phyloP scores from a whole-genome alignment of 164 flowering plant genomes.

The Vitis rotundifolia region DNA sequence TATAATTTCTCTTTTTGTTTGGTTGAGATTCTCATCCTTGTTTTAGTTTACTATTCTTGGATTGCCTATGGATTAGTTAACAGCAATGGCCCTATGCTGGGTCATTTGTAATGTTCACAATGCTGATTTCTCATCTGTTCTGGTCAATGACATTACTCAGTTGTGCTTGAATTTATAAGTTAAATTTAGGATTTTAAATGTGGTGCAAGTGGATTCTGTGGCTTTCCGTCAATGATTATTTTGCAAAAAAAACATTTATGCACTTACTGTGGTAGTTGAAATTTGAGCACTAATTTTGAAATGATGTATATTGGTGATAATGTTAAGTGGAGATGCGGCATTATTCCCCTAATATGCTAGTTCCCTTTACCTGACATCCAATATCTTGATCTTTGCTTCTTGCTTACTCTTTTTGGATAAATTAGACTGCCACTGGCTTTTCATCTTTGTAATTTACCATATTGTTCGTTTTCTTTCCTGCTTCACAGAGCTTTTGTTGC shows the following conservation, averaged over 20 bases:
- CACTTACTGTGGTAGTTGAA: not conserved
- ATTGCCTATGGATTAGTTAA: no score
- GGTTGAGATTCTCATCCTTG: no score
- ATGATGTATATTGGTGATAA: not conserved
- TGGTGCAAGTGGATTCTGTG: no score
- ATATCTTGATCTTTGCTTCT: not conserved
- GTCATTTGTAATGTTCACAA: no score
- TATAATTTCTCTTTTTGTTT: no score
- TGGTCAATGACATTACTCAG: no score
- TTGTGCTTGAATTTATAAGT: no score
- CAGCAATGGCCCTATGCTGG: no score
- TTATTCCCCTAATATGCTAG: not conserved
- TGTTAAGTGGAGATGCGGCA: not conserved
- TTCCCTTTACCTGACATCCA: not conserved
- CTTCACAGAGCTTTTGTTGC: constrained; percentile 85
- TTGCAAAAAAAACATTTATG: not conserved
- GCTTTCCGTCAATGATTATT: no score
- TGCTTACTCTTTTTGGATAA: not conserved
- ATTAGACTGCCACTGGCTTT: not conserved
- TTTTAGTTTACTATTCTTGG: no score
- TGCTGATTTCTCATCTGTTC: no score
- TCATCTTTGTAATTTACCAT: not conserved
- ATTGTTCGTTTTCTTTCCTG: not conserved
- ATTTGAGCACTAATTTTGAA: not conserved
- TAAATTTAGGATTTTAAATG: no score